A percentile compares a stretch with the other conserved stretches of the same genome.
phyloP scores from a whole-genome alignment of 495 filamentous ascomycete species.

The Aspergillus nanangensis region DNA sequence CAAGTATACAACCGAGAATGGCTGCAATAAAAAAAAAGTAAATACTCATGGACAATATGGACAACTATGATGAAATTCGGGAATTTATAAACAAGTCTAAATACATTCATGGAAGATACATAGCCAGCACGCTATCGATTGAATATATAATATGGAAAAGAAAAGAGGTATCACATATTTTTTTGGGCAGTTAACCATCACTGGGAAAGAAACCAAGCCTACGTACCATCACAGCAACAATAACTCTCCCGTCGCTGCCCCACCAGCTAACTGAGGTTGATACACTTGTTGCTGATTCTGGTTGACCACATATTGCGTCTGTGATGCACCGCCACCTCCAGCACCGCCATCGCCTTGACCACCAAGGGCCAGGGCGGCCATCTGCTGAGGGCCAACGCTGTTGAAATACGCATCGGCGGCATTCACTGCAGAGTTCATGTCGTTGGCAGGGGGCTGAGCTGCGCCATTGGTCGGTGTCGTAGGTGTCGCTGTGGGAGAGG shows the following conservation, averaged over 20 bases:
- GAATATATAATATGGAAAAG: no score
- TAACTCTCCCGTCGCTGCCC: constrained; percentile 46
- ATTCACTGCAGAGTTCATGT: constrained; percentile 65
- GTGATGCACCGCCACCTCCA: constrained; percentile 32
- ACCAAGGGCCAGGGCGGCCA: constrained; percentile 62
- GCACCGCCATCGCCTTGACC: constrained; percentile 37
- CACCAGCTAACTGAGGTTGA: constrained; percentile 45
- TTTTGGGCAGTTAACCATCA: not conserved
- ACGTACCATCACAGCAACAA: constrained; percentile 34
- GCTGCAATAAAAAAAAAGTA: no score
- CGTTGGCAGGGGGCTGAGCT: constrained; percentile 20
- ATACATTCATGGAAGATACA: no score
- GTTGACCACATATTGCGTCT: constrained; percentile 49
- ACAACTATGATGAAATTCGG: no score
- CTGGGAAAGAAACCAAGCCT: not conserved
- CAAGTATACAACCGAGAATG: no score
- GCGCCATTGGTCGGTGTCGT: constrained; percentile 20
- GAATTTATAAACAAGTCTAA: no score
- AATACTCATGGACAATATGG: no score
- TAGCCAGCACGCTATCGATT: no score
- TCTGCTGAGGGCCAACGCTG: constrained; percentile 62
- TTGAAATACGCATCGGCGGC: constrained; percentile 87
- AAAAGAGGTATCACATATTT: constrained; percentile 17
- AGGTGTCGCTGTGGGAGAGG: constrained; percentile 15
- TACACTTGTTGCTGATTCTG: constrained; percentile 51